Evolutionary conservation across 352 stramenopile genomes (phyloP).

Genomic region (Phytophthora parvispora): DNA sequence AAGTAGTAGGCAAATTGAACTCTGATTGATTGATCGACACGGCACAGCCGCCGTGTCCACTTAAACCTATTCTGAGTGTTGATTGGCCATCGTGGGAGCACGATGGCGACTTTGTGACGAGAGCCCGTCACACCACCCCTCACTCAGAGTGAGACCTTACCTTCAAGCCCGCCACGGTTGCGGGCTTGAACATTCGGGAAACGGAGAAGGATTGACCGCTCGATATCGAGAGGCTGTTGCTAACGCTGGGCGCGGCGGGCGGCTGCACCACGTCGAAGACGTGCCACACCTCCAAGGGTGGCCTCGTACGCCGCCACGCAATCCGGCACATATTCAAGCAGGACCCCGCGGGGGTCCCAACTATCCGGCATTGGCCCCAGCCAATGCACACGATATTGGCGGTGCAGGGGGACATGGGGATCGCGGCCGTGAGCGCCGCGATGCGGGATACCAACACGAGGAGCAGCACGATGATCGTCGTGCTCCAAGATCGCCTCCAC

Average conservation of each 20-base stretch:
- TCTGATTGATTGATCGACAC: too few species aligned
- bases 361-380: slow-evolving; percentile 5
- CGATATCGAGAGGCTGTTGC: not conserved
- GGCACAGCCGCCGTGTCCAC: too few species aligned
- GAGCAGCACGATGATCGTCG: not conserved
- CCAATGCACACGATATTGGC: slow-evolving; percentile 4
- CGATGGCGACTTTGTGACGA: too few species aligned
- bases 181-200: not conserved
- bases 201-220: not conserved
- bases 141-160: not conserved
- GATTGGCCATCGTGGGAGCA: too few species aligned
- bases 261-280: not conserved
- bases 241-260: not conserved
- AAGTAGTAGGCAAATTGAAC: too few species aligned
- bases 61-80: too few species aligned
- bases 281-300: not conserved
- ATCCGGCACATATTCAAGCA: slow-evolving; percentile 6
- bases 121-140: not conserved
- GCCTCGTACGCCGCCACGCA: slow-evolving; percentile 7
- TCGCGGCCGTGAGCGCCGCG: not conserved
- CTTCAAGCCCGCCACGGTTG: not conserved
- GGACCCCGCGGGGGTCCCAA: not conserved
- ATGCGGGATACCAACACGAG: not conserved
- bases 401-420: not conserved
- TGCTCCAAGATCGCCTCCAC: not conserved